Base-by-base conservation (phyloP, 2,329 filamentous ascomycete genomes). In the Claviceps lovelessii region DNA sequence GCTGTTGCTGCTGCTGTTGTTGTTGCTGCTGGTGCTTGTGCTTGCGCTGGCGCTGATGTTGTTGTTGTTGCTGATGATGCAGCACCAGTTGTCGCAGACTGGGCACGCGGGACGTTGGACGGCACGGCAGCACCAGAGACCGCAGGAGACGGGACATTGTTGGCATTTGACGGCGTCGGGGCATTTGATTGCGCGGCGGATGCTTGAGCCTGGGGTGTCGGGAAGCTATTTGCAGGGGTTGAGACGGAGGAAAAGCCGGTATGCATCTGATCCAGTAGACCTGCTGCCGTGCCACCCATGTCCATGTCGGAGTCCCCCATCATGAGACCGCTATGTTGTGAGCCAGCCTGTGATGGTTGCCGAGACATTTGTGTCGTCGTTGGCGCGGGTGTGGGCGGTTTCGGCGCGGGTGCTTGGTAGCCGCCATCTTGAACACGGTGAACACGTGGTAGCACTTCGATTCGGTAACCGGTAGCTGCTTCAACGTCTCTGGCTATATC, bases 381-480 rank as follows among this genome's bases (percentile, higher is more conserved):
- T 6, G 59, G 58, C 15, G 61, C 58, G 1, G 62, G 60, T n/a
- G 62, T 64, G 15, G 68, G 64, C 3, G 66, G 66, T 44, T 64
- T 73, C 3, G 77, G 75, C 5, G 70, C 72, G 7, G 76, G 77
- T 58, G 88, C 81, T 67, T 89, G 79, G 58, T 77, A 82, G 2
- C 89, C 89, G 51, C 89, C 90, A 62, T 87, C 86, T 63, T 93
- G 83, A 47, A 94, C 77, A 49, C 88, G 84, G 42, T 80, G 76
- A 8, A 91, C 76, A 29, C 79, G 76, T 51, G 82, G 78, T 53
- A 86, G 79, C 31, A 78, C 73, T 42, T 79, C 76, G 47, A 88
- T 80, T 58, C 80, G 82, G 54, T 82, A 82, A 19, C 83, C 83
- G n/a, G 87, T 76, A 2, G 81, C 73, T 52, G 76, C 73, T 70